These are phyloP conservation scores for Cyberlindnera mrakii DNA, from an alignment of 805 yeast genomes.

Conservation along the genomic window DNA sequence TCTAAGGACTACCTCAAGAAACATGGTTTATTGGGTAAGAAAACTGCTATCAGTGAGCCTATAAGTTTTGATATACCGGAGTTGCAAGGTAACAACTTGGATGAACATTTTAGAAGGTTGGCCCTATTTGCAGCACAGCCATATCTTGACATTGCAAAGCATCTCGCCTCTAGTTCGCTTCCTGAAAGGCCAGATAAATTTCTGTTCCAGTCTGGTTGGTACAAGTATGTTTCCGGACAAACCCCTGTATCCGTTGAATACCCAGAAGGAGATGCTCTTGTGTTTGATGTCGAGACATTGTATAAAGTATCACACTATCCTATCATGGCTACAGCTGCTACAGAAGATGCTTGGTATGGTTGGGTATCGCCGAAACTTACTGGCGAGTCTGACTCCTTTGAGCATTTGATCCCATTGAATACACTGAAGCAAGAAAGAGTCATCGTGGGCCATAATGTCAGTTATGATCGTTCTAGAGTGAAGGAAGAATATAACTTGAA, in stretches of 20 bases:
- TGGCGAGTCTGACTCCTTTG: constrained; percentile 35
- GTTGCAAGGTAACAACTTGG: constrained; percentile 66
- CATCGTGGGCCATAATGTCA: constrained; percentile 84
- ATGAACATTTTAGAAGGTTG: constrained; percentile 76
- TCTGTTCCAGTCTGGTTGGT: constrained; percentile 73
- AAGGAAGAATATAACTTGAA: constrained; percentile 72
- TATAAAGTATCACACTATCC: constrained; percentile 73
- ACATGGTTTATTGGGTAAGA: constrained; percentile 71
- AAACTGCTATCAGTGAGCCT: constrained; percentile 57
- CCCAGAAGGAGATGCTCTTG: constrained; percentile 68
- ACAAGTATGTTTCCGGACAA: constrained; percentile 52
- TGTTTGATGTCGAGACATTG: constrained; percentile 86
- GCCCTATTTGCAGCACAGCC: constrained; percentile 58
- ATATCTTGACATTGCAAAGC: constrained; percentile 45
- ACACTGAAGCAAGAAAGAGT: constrained; percentile 42
- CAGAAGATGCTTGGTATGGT: constrained; percentile 79
- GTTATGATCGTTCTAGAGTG: constrained; percentile 85
- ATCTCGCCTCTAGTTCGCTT: constrained; percentile 32
- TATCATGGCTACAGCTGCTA: constrained; percentile 73
- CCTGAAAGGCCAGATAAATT: constrained; percentile 46
- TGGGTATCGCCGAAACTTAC: constrained; percentile 90
- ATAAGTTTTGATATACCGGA: constrained; percentile 58
- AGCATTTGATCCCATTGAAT: constrained; percentile 77
- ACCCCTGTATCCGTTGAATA: constrained; percentile 51
- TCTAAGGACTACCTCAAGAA: constrained; percentile 53